Conservation (phyloP, 148 eudicot genomes). For the Fallopia convolvulus region DNA sequence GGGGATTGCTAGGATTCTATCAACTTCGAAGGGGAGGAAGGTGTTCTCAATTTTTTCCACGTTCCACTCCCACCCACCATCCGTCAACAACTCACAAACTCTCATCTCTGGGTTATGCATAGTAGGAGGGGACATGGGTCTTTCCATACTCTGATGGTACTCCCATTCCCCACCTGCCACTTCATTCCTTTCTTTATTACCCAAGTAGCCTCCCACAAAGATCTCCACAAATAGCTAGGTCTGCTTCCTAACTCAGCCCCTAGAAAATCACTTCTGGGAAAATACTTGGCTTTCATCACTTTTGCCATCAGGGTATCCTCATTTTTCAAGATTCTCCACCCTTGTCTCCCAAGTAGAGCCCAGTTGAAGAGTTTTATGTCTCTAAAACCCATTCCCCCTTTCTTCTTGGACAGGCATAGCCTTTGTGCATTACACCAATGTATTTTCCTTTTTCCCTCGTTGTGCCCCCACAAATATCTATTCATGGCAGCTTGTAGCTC, state of each 20-base stretch:
- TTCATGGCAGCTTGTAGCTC: too few species aligned
- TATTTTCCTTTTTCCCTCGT: background rate
- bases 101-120: background rate
- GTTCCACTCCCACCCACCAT: background rate
- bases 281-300: background rate
- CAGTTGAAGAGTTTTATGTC: background rate
- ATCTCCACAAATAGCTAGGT: background rate
- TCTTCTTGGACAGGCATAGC: background rate
- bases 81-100: background rate
- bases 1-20: background rate
- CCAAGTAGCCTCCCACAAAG: background rate
- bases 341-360: background rate
- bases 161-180: background rate
- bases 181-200: background rate
- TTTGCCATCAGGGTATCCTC: background rate
- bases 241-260: background rate
- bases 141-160: background rate
- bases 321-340: background rate
- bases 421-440: background rate
- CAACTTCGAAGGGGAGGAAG: background rate
- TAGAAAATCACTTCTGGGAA: background rate
- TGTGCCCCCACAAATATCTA: background rate
- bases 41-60: background rate
- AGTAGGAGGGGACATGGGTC: background rate
- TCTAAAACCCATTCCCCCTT: background rate